Percentiles rank a stretch among this genome's conserved stretches.
phyloP scores from a whole-genome alignment of 2,329 filamentous ascomycete genomes.

The Penicillium fuscoglaucum region DNA sequence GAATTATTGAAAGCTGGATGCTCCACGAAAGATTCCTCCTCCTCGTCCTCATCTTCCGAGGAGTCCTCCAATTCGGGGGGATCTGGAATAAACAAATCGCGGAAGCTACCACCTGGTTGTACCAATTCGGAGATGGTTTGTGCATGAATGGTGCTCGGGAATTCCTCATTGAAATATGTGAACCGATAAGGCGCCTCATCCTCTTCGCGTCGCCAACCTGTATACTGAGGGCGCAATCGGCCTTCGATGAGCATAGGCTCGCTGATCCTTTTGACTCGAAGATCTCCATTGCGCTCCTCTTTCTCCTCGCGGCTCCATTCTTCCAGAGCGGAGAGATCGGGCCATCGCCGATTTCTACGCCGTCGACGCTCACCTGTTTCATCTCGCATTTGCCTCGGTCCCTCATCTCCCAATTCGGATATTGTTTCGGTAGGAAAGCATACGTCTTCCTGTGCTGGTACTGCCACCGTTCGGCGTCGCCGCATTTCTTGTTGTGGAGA shows the following conservation, averaged over 20 bases:
- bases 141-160: constrained; percentile 92
- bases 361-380: constrained; percentile 48
- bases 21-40: constrained; percentile 30
- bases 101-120: constrained; percentile 79
- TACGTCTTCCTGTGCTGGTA: constrained; percentile 79
- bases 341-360: constrained; percentile 74
- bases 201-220: constrained; percentile 80
- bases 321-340: constrained; percentile 78
- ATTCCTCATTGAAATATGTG: constrained; percentile 98
- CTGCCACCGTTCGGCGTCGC: constrained; percentile 59
- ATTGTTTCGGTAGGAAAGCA: constrained; percentile 81
- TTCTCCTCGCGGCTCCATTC: constrained; percentile 92
- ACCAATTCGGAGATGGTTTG: constrained; percentile 92
- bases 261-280: constrained; percentile 85
- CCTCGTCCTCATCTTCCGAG: constrained; percentile 62
- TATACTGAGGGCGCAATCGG: constrained; percentile 75
- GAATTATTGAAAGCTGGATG: constrained; percentile 8
- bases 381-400: constrained; percentile 51
- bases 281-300: constrained; percentile 77
- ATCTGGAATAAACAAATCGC: constrained; percentile 87
- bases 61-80: constrained; percentile 73
- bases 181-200: constrained; percentile 92
- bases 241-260: constrained; percentile 93
- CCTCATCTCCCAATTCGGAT: constrained; percentile 80
- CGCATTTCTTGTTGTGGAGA: constrained; percentile 39